phyloP scores from a whole-genome alignment of 2,329 filamentous ascomycete genomes.

The Eurotiales sp. region DNA sequence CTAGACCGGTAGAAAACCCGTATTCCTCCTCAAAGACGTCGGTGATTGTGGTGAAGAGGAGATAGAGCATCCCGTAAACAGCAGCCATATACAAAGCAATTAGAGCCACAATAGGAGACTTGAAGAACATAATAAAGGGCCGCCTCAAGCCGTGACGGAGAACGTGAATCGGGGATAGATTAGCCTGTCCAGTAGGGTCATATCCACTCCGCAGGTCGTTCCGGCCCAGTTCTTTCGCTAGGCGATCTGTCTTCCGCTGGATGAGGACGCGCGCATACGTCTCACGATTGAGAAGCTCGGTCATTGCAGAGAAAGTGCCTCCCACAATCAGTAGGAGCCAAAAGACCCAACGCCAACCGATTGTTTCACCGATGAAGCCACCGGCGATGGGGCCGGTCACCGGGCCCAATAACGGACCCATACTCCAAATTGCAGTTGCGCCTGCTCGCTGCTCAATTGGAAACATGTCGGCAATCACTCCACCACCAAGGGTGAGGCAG shows the following conservation, averaged over 20 bases:
- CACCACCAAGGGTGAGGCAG: slow-evolving; percentile 47
- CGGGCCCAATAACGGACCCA: slow-evolving; percentile 33
- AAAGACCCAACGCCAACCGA: slow-evolving; percentile 54
- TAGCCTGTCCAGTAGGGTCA: slow-evolving; percentile 44
- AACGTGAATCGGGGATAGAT: slow-evolving; percentile 41
- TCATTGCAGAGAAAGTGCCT: slow-evolving; percentile 38
- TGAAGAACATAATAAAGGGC: slow-evolving; percentile 56
- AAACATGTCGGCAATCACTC: slow-evolving; percentile 26
- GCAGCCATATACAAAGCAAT: slow-evolving; percentile 47
- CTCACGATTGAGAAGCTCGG: slow-evolving; percentile 43
- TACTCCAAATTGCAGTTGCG: slow-evolving; percentile 23
- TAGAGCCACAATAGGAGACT: slow-evolving; percentile 53
- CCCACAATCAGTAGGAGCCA: slow-evolving; percentile 44
- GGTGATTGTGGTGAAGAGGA: slow-evolving; percentile 51
- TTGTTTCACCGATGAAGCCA: slow-evolving; percentile 47
- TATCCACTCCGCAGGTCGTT: slow-evolving; percentile 12
- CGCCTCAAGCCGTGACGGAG: slow-evolving; percentile 47
- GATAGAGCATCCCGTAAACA: slow-evolving; percentile 46
- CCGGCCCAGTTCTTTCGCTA: slow-evolving; percentile 47
- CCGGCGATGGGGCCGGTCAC: slow-evolving; percentile 49
- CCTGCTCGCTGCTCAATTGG: slow-evolving; percentile 23
- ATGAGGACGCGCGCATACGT: slow-evolving; percentile 61
- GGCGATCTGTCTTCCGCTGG: slow-evolving; percentile 51
- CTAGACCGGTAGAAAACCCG: slow-evolving; percentile 42
- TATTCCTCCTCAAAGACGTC: slow-evolving; percentile 51